phyloP scores from a whole-genome alignment of 164 flowering plant species.

The Chimonanthus salicifolius region DNA sequence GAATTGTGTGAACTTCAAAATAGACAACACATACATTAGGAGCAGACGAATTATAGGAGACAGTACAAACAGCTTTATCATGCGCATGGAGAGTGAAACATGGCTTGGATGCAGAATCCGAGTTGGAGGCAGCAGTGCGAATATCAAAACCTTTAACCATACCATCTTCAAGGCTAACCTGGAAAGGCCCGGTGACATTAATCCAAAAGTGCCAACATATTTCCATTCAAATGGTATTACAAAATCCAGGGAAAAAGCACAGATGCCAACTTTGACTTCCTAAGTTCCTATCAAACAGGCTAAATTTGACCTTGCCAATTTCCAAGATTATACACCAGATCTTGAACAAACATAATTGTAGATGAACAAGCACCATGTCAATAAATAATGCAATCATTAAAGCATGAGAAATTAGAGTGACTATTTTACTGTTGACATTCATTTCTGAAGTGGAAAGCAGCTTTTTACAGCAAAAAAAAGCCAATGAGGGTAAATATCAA shows the following conservation, averaged over 20 bases:
- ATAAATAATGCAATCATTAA: not conserved
- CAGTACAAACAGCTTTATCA: slow-evolving; percentile 77
- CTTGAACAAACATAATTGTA: no score
- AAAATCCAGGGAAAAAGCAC: no score
- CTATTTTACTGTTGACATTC: not conserved
- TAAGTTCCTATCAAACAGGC: no score
- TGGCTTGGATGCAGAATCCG: slow-evolving; percentile 43
- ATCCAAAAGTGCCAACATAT: not conserved
- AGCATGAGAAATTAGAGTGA: not conserved
- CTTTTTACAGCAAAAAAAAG: not conserved
- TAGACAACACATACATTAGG: slow-evolving; percentile 49
- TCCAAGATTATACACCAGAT: no score
- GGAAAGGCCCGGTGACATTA: slow-evolving; percentile 3
- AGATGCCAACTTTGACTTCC: no score
- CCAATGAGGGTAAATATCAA: not conserved
- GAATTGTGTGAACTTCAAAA: not conserved
- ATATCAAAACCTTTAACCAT: slow-evolving; percentile 73
- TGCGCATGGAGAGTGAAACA: slow-evolving; percentile 91
- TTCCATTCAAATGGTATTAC: no score
- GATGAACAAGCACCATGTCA: not conserved
- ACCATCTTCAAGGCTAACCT: slow-evolving; percentile 96
- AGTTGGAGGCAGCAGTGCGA: slow-evolving; percentile 55
- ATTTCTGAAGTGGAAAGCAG: not conserved
- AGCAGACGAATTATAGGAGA: slow-evolving; percentile 56
- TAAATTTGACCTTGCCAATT: no score